A percentile compares a stretch with the other conserved stretches of the same genome.
Conservation (phyloP, 139 green algal genomes). For the Desmodesmus armatus region DNA sequence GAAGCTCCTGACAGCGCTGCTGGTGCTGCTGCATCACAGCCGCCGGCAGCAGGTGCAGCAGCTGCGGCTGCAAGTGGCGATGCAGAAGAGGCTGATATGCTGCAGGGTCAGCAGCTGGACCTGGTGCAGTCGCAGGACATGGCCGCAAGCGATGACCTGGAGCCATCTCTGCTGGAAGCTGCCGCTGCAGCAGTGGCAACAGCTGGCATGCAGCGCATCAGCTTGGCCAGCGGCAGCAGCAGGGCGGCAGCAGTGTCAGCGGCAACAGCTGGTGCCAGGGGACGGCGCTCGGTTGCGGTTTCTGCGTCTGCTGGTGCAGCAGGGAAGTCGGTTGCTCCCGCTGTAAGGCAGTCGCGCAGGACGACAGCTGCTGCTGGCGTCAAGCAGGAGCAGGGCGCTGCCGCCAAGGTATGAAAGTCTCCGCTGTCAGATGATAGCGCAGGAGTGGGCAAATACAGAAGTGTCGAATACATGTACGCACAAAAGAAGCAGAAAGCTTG, state of each 20-base stretch:
- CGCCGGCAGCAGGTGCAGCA: constrained; percentile 16
- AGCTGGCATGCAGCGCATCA: neutral
- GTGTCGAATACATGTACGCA: no score
- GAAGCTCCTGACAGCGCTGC: no score
- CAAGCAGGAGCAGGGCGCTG: constrained; percentile 1
- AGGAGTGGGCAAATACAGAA: no score
- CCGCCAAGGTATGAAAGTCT: no score
- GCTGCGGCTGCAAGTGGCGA: constrained; percentile 1
- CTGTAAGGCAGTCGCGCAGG: neutral
- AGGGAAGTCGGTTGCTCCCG: neutral
- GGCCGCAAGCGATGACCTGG: neutral
- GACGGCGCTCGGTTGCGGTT: neutral
- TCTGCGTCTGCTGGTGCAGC: neutral
- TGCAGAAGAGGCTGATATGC: neutral
- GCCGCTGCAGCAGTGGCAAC: neutral
- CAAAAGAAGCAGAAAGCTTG: no score
- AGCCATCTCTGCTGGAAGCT: neutral
- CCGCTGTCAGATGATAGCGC: no score
- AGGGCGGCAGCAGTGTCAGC: neutral
- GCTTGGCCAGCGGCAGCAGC: constrained; percentile 1
- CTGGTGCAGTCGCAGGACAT: constrained; percentile 30
- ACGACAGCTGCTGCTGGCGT: no score
- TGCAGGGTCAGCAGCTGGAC: constrained; percentile 20
- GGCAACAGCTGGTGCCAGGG: neutral
- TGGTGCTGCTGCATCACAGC: neutral